Evolutionary conservation across 2,329 filamentous ascomycete species (phyloP).

Genomic region (Fusarium pseudonygamai): DNA sequence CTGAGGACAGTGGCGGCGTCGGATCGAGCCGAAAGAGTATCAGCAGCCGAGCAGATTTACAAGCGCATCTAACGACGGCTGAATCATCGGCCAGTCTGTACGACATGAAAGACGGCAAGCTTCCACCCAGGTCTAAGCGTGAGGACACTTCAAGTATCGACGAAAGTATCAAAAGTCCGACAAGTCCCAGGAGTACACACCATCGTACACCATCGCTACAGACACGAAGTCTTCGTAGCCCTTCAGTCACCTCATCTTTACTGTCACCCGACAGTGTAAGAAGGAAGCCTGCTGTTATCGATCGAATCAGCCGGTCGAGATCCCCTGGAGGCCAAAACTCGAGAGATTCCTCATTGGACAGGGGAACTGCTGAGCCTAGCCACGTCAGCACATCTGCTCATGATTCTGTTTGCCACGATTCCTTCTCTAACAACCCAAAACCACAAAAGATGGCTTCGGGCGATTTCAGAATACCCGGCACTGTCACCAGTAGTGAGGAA

Average conservation of each 20-base stretch:
- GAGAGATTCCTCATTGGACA: conserved; percentile 67
- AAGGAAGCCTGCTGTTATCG: conserved; percentile 62
- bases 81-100: conserved; percentile 52
- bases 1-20: conserved; percentile 56
- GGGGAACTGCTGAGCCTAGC: conserved; percentile 65
- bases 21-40: conserved; percentile 53
- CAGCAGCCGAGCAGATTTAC: conserved; percentile 53
- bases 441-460: conserved; percentile 58
- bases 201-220: conserved; percentile 49
- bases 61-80: conserved; percentile 47
- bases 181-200: conserved; percentile 54
- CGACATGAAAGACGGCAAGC: conserved; percentile 50
- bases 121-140: conserved; percentile 48
- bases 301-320: conserved; percentile 62
- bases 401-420: conserved; percentile 65
- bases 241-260: conserved; percentile 49
- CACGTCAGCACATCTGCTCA: conserved; percentile 68
- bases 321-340: conserved; percentile 58
- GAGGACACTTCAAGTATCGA: conserved; percentile 59
- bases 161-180: conserved; percentile 57
- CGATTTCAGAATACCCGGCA: conserved; percentile 63
- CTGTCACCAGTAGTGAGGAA: conserved; percentile 62
- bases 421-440: conserved; percentile 60
- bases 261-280: conserved; percentile 51
- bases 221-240: conserved; percentile 47